phyloP scores from a whole-genome alignment of 306 rosid genomes.

The Hippophae gyantsensis region DNA sequence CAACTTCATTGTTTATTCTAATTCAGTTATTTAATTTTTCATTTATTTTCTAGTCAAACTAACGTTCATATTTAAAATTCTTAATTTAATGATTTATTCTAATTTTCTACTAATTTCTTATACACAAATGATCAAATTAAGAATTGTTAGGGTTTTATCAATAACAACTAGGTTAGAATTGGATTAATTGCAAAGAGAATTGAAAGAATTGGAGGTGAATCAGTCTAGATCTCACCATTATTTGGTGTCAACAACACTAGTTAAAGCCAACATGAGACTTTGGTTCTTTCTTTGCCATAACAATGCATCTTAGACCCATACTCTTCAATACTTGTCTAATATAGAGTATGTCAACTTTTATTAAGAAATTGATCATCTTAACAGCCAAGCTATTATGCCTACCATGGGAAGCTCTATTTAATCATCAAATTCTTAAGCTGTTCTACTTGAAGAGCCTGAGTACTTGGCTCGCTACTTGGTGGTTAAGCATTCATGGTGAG shows the following conservation, averaged over 20 bases:
- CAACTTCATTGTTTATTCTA: not conserved
- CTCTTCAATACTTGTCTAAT: constrained; percentile 65
- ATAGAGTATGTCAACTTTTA: constrained; percentile 53
- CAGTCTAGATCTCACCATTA: constrained; percentile 77
- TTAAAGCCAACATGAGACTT: constrained; percentile 46
- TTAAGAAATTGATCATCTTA: constrained; percentile 44
- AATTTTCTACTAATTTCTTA: not conserved
- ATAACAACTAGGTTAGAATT: constrained; percentile 12
- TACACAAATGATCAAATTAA: constrained; percentile 18
- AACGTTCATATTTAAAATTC: not conserved
- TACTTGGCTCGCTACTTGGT: constrained; percentile 79
- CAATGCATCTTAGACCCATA: constrained; percentile 68
- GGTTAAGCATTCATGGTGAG: constrained; percentile 95
- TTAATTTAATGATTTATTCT: not conserved
- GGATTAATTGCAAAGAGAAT: constrained; percentile 27
- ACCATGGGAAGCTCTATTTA: constrained; percentile 31
- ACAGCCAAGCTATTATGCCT: not conserved
- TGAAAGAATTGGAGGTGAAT: constrained; percentile 95
- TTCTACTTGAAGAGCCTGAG: constrained; percentile 66
- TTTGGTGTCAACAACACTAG: constrained; percentile 45
- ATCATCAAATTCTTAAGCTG: constrained; percentile 14
- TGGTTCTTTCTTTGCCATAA: constrained; percentile 61
- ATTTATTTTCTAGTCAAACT: not conserved
- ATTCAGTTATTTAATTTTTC: not conserved
- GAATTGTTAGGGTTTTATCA: constrained; percentile 30